Conservation (phyloP, 352 stramenopile genomes). For the Pythium coloratum region DNA sequence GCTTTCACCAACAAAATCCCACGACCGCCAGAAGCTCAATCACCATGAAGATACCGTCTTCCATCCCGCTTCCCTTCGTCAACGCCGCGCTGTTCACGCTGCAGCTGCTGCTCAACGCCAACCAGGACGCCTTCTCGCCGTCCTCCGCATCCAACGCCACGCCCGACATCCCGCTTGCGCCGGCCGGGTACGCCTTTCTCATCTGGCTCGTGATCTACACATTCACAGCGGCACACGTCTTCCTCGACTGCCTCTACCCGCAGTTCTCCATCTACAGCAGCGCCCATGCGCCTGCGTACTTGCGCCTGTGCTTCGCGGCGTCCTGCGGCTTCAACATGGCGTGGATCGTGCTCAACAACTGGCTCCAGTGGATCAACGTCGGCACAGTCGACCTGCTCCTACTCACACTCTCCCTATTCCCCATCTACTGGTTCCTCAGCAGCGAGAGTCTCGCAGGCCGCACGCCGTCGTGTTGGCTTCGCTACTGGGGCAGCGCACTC, state of each 20-base stretch:
- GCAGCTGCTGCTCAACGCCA: conserved; percentile 45
- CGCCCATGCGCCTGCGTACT: conserved; percentile 36
- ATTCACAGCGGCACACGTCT: conserved; percentile 39
- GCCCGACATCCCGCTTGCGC: conserved; percentile 57
- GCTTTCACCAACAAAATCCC: neutral
- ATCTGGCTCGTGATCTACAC: conserved; percentile 77
- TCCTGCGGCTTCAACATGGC: conserved; percentile 50
- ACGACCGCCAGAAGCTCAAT: neutral
- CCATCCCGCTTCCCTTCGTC: conserved; percentile 37
- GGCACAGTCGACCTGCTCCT: conserved; percentile 47
- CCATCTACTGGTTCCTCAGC: conserved; percentile 60
- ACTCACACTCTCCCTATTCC: conserved; percentile 48
- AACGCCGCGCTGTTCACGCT: conserved; percentile 58
- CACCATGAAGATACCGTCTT: conserved; percentile 1
- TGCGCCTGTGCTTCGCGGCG: conserved; percentile 54
- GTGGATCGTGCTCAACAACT: conserved; percentile 60
- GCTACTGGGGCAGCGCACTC: conserved; percentile 58
- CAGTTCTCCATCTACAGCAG: conserved; percentile 44
- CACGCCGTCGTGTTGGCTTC: conserved; percentile 41
- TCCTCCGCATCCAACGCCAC: conserved; percentile 31
- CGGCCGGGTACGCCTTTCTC: conserved; percentile 52
- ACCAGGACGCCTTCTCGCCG: conserved; percentile 37
- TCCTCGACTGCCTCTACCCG: conserved; percentile 54
- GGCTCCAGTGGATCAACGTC: conserved; percentile 38
- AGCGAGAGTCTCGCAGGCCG: conserved; percentile 35